Evolutionary conservation across 225 moss, liverwort and hornwort genomes (phyloP).

Genomic region (Ulota crispa): DNA sequence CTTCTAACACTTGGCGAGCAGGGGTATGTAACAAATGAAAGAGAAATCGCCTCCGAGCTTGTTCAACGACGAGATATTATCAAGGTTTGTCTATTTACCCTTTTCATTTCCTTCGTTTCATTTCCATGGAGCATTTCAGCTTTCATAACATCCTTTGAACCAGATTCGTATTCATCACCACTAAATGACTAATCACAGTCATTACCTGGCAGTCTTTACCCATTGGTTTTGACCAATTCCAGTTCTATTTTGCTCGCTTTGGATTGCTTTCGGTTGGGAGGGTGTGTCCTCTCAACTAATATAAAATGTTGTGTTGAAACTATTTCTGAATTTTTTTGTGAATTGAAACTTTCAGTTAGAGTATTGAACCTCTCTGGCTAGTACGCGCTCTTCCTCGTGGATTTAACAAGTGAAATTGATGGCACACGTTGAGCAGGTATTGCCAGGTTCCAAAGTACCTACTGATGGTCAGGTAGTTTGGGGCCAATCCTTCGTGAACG

Average conservation of each 20-base stretch:
- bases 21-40: constrained; percentile 45
- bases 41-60: constrained; percentile 69
- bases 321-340: background rate
- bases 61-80: constrained; percentile 83
- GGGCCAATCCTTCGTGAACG: constrained; percentile 92
- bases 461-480: constrained; percentile 73
- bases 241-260: background rate
- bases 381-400: constrained; percentile 15
- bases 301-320: background rate
- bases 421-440: constrained; percentile 37
- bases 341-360: background rate
- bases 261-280: background rate
- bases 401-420: constrained; percentile 16
- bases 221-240: background rate
- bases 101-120: background rate
- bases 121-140: background rate
- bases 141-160: background rate
- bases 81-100: constrained; percentile 42
- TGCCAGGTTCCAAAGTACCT: constrained; percentile 88
- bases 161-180: too few relatives aligned
- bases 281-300: background rate
- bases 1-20: constrained; percentile 41
- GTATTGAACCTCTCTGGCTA: background rate
- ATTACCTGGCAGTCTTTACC: too few relatives aligned
- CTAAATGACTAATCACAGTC: too few relatives aligned